Percentiles rank a stretch among this genome's conserved stretches.
These are phyloP conservation scores for Bipolaris bicolor DNA, from an alignment of 2,329 filamentous ascomycete species.

Conservation along the genomic window DNA sequence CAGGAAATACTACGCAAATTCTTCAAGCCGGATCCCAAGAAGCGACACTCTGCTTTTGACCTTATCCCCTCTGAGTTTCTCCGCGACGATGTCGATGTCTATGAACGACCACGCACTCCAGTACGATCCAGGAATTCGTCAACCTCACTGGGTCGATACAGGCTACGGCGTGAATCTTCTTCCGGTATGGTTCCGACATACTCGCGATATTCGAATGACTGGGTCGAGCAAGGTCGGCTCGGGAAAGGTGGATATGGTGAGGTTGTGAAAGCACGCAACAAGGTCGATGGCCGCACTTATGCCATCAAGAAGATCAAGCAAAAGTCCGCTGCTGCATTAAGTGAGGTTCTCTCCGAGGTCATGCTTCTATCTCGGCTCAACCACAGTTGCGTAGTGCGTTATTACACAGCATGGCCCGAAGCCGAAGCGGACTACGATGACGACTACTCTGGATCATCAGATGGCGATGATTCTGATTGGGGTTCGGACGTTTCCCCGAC, in stretches of 20 bases:
- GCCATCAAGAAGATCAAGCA: conserved; percentile 96
- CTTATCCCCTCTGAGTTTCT: conserved; percentile 65
- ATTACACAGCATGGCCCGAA: conserved; percentile 95
- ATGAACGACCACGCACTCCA: conserved; percentile 43
- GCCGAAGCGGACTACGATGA: conserved; percentile 54
- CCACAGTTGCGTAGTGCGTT: conserved; percentile 85
- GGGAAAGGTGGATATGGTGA: conserved; percentile 96
- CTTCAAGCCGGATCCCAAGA: conserved; percentile 84
- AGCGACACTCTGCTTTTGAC: conserved; percentile 81
- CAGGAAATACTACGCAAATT: conserved; percentile 82
- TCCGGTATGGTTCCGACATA: conserved; percentile 49
- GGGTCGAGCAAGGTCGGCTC: conserved; percentile 84
- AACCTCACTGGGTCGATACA: conserved; percentile 42
- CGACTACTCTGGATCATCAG: conserved; percentile 29
- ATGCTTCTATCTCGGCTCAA: conserved; percentile 90
- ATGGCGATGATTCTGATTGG: conserved; percentile 33
- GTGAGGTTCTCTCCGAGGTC: conserved; percentile 83
- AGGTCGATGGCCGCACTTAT: conserved; percentile 90
- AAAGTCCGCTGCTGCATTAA: conserved; percentile 74
- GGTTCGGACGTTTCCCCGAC: conserved; percentile 36
- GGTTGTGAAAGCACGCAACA: conserved; percentile 93
- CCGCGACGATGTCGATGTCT: conserved; percentile 56
- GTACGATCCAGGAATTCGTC: conserved; percentile 47
- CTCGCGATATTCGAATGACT: conserved; percentile 86
- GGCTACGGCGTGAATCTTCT: conserved; percentile 46